Conservation (phyloP, 768 basidiomycete genomes). For the Fomitopsis pulvina region DNA sequence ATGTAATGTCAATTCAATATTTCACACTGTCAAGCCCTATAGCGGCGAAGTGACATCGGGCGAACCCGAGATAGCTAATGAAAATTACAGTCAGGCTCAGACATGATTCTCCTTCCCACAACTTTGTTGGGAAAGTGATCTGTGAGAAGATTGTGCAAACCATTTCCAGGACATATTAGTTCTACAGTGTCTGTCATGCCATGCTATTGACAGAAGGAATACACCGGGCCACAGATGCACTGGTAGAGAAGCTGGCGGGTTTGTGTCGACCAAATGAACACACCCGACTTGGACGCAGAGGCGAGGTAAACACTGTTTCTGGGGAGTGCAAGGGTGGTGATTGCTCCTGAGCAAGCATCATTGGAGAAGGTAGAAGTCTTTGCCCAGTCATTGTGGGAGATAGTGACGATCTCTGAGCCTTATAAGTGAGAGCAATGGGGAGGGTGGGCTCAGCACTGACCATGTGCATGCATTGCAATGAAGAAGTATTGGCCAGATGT, state of each 20-base stretch:
- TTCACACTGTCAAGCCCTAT: too few relatives aligned
- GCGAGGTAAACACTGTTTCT: constrained; percentile 87
- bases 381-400: constrained; percentile 71
- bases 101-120: too few relatives aligned
- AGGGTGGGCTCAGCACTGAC: too few relatives aligned
- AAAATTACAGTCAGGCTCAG: too few relatives aligned
- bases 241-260: constrained; percentile 57
- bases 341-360: constrained; percentile 34
- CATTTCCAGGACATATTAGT: too few relatives aligned
- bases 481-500: constrained; percentile 84
- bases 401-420: constrained; percentile 63
- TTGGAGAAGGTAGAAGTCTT: constrained; percentile 49
- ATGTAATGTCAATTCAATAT: too few relatives aligned
- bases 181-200: too few relatives aligned
- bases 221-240: constrained; percentile 34
- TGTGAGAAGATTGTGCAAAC: too few relatives aligned
- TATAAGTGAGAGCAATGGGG: neutral
- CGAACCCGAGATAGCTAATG: too few relatives aligned
- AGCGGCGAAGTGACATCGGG: too few relatives aligned
- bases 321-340: constrained; percentile 70
- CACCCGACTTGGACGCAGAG: constrained; percentile 59
- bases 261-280: constrained; percentile 81
- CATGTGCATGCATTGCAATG: constrained; percentile 66
- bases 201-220: neutral
- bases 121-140: too few relatives aligned